These are phyloP conservation scores for Galerina marginata DNA, from an alignment of 768 basidiomycete genomes.

Conservation along the genomic window DNA sequence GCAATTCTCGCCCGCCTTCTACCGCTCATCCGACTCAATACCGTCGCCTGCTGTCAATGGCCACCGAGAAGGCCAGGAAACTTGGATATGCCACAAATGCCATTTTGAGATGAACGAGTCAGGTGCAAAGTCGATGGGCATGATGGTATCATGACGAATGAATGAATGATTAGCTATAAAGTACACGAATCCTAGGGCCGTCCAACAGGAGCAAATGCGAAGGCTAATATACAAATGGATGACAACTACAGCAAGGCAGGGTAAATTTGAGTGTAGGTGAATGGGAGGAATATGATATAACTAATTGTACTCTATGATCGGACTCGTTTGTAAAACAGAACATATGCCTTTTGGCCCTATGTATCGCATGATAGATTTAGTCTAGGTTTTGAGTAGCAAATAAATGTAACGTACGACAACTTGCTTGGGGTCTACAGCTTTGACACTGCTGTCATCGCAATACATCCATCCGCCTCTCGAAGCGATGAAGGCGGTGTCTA, in stretches of 20 bases:
- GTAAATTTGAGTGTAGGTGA: conserved; percentile 17
- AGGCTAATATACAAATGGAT: conserved; percentile 37
- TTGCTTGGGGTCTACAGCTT: conserved; percentile 72
- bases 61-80: conserved; percentile 17
- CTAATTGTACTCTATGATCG: conserved; percentile 46
- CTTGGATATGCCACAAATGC: conserved; percentile 54
- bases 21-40: conserved; percentile 39
- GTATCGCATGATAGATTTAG: conserved; percentile 4
- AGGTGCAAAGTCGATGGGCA: conserved; percentile 33
- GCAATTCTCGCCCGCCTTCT: conserved; percentile 78
- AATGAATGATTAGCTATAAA: conserved; percentile 31
- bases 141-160: conserved; percentile 41
- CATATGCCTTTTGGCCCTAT: conserved; percentile 70
- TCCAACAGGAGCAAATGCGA: conserved; percentile 30
- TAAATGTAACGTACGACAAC: conserved; percentile 70
- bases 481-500: conserved; percentile 93
- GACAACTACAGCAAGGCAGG: conserved; percentile 24
- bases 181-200: conserved; percentile 37
- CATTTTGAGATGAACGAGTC: conserved; percentile 43
- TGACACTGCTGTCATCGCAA: conserved; percentile 92
- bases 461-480: conserved; percentile 90
- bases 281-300: conserved; percentile 31
- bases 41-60: conserved; percentile 13
- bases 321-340: conserved; percentile 80
- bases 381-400: background rate